Evolutionary conservation across 2,329 filamentous ascomycete genomes (phyloP).

Genomic region (Penicillium sp.): DNA sequence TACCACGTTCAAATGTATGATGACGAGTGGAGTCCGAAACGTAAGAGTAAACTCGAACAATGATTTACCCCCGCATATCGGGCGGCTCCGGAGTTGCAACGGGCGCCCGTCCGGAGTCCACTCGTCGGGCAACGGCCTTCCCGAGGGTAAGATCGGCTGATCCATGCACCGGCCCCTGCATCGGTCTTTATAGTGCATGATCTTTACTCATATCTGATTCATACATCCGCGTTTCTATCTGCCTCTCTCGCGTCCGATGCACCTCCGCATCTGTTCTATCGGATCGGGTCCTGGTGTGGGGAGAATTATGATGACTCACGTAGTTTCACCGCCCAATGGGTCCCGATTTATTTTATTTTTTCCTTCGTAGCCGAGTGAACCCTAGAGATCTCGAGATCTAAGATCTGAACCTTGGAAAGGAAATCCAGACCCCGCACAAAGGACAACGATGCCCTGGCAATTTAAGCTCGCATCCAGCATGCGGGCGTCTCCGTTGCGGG

Average conservation of each 20-base stretch:
- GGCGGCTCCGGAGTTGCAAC: constrained; percentile 16
- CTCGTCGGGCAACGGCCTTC: constrained; percentile 14
- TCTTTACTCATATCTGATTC: neutral
- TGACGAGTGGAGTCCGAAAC: neutral
- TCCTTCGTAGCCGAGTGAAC: constrained; percentile 3
- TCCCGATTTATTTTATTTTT: constrained; percentile 4
- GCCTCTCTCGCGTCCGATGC: constrained; percentile 8
- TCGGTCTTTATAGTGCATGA: neutral
- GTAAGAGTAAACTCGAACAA: neutral
- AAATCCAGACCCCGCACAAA: neutral
- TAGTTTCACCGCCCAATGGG: constrained; percentile 21
- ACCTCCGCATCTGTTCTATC: constrained; percentile 3
- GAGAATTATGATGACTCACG: constrained; percentile 22
- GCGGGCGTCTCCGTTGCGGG: constrained; percentile 33
- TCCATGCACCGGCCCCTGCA: neutral
- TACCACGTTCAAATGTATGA: neutral
- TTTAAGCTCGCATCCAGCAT: constrained; percentile 28
- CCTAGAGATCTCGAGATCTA: neutral
- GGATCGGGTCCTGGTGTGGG: constrained; percentile 4
- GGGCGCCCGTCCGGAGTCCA: constrained; percentile 6
- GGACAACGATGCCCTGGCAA: constrained; percentile 31
- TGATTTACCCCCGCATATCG: constrained; percentile 10
- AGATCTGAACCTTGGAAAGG: neutral
- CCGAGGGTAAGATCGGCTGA: constrained; percentile 15
- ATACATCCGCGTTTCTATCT: neutral